Evolutionary conservation across 2,329 filamentous ascomycete genomes (phyloP).

Genomic region (Byssochlamys sp.): DNA sequence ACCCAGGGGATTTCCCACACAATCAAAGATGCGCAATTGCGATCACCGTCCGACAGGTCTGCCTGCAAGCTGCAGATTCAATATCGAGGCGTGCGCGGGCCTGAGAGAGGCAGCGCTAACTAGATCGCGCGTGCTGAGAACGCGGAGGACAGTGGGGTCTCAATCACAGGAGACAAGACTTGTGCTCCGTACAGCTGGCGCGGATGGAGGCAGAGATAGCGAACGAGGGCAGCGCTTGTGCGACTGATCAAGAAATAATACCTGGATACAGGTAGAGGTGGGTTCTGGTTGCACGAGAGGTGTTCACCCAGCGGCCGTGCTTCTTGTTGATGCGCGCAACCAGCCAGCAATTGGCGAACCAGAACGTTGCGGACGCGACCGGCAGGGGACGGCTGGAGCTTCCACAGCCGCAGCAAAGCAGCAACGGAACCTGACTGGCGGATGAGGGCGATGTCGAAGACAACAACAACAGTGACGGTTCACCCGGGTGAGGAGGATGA

Average conservation of each 20-base stretch:
- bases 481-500: neutral
- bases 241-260: neutral
- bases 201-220: neutral
- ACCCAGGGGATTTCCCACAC: slow-evolving; percentile 4
- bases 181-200: neutral
- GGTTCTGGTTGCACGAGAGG: neutral
- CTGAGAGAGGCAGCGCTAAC: slow-evolving; percentile 7
- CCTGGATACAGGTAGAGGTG: neutral
- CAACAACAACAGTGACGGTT: neutral
- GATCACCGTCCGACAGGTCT: slow-evolving; percentile 7
- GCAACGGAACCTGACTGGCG: neutral
- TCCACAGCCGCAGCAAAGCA: neutral
- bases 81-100: slow-evolving; percentile 17
- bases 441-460: neutral
- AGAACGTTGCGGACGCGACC: slow-evolving; percentile 12
- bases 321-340: slow-evolving; percentile 11
- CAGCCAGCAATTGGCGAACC: slow-evolving; percentile 31
- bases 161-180: neutral
- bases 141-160: neutral
- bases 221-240: neutral
- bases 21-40: slow-evolving; percentile 2
- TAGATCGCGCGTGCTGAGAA: neutral
- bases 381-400: slow-evolving; percentile 1
- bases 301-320: neutral
- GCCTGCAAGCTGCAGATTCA: slow-evolving; percentile 9